Evolutionary conservation across 1,284 basidiomycete species (phyloP), one percentile per base, ranked within the genome.

Genomic region (Marasmius sp.): DNA sequence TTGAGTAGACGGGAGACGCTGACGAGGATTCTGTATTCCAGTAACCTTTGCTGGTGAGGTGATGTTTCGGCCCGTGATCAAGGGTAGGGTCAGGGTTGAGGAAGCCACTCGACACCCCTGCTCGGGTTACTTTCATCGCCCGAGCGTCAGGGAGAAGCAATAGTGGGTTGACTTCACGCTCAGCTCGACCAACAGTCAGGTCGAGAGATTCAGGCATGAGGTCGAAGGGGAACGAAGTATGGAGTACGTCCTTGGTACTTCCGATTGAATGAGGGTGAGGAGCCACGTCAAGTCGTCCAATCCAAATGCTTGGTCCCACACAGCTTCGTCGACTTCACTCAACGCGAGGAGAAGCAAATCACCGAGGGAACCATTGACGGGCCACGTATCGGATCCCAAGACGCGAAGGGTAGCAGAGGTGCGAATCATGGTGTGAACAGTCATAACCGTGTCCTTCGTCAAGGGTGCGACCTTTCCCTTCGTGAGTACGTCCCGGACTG

Each of bases 391-490:
- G 18, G 61, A 63, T 2, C 59, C 58, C 6, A 63, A 53, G 38
- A 63, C 58, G 18, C 61, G 61, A 16, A 58, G 58, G 4, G 59
- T 63, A 14, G 47, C 34, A 2, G 59, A 52, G 7, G 49, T 57
- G 20, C 47, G 45, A 12, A 60, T 38, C 27, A 56, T 48, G 6
- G 39, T 49, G 47, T 62, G 61, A 37, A 62, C 61, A 47, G 39
- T 47, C 53, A 57, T 52, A 36, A 63, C 61, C 61, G 60, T 63
- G 12, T 63, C 59, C 49, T 63, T 63, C 14, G 61, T 63, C 2
- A 63, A 43, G 18, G 61, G 61, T 34, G 61, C 61, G 14, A 63
- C n/a, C 20, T 57, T 49, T 9, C 61, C 61, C 36, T 60, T 60
- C n/a, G 54, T n/a, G 7, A 63, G 43, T 9, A 63, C 45, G 47